Evolutionary conservation across 495 filamentous ascomycete species (phyloP).

Genomic region (Neurospora sp.): DNA sequence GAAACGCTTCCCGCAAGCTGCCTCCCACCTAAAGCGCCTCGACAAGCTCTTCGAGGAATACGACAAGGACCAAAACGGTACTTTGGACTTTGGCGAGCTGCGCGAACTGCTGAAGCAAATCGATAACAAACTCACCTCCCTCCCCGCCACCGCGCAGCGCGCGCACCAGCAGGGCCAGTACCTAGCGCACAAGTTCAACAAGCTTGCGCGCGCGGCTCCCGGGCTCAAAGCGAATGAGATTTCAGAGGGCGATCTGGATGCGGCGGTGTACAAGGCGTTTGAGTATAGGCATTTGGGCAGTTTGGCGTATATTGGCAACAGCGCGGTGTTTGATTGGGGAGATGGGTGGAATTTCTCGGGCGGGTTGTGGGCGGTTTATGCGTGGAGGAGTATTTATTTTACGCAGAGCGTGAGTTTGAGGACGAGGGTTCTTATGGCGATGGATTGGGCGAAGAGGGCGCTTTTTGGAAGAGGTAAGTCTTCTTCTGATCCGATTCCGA

Average conservation of each 20-base stretch:
- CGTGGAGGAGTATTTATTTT: slow-evolving; percentile 96
- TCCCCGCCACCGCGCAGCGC: slow-evolving; percentile 89
- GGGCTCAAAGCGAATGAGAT: slow-evolving; percentile 73
- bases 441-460: slow-evolving; percentile 97
- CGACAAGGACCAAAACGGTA: slow-evolving; percentile 86
- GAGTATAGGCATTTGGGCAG: slow-evolving; percentile 88
- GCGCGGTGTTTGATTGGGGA: slow-evolving; percentile 81
- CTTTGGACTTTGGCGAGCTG: slow-evolving; percentile 87
- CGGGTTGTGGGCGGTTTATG: slow-evolving; percentile 86
- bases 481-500: too few species aligned
- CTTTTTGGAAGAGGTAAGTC: slow-evolving; percentile 54
- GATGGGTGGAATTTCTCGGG: slow-evolving; percentile 67
- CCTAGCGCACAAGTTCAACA: slow-evolving; percentile 88
- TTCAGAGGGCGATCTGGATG: slow-evolving; percentile 80
- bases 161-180: slow-evolving; percentile 96
- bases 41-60: slow-evolving; percentile 85
- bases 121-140: slow-evolving; percentile 75
- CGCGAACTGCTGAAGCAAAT: slow-evolving; percentile 81
- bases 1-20: slow-evolving; percentile 87
- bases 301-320: slow-evolving; percentile 92
- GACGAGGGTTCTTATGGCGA: slow-evolving; percentile 81
- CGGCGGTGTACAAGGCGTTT: slow-evolving; percentile 90
- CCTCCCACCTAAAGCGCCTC: slow-evolving; percentile 75
- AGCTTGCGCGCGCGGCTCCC: slow-evolving; percentile 68
- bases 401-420: slow-evolving; percentile 92